Base-by-base conservation (phyloP, 495 filamentous ascomycete genomes). In the Hypoxylon rickii region DNA sequence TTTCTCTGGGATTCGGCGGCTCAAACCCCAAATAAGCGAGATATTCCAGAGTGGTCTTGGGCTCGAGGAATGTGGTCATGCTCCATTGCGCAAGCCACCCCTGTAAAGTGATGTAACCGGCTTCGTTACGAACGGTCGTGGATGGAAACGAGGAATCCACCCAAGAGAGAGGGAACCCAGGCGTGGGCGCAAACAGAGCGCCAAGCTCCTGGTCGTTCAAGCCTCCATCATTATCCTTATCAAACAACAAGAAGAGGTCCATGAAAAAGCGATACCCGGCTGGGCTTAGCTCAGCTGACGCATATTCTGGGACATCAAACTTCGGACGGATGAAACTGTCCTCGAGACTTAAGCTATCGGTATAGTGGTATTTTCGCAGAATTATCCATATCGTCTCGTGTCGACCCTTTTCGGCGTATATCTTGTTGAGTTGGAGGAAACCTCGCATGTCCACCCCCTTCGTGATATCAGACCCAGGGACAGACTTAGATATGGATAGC, bases 41-140 rank as follows among this genome's bases (percentile, higher is more conserved):
- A 65, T 98, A 98, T 55, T 93, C 89, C 1, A 98, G 75, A 0
- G 94, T 97, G 0, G 91, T 97, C 67, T 91, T 93, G 12, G 95
- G 93, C 22, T 94, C 91, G 42, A 92, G 82, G 63, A 97, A 98
- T 1, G 94, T 98, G 0, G 95, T 98, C 94, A 98, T 98, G 71
- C 91, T 96, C 94, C 94, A 98, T 59, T 98, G 94, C 3, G 94
- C 95, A 13, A 98, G 81, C 94, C 94, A 98, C 3, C 94, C 94
- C 70, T 98, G 94, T 1, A 97, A 80, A 2, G 94, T 98, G 57
- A 98, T 92, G 71, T 97, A 83, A 1, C 93, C 92, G 7, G 91
- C 90, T 72, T 98, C 94, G 68, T 96, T 97, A 29, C 90, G 86
- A 12, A 97, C 92, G 10, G 95, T 96, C 3, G 89, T 95, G 2